Evolutionary conservation across 345 rosid genomes (phyloP).

Genomic region (Heritiera fomes): DNA sequence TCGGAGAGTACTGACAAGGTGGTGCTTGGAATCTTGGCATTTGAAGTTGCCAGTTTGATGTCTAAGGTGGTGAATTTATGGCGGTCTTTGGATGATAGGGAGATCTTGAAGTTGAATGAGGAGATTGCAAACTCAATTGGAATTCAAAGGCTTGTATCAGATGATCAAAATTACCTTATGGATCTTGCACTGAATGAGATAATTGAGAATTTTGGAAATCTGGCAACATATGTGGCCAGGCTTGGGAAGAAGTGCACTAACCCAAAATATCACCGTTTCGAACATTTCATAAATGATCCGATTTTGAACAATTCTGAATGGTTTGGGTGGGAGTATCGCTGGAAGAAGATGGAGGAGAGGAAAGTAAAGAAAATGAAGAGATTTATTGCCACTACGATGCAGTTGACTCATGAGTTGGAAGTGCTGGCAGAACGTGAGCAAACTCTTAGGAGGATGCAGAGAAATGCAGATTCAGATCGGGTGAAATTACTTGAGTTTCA

Average conservation of each 20-base stretch:
- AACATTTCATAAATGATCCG: conserved; percentile 49
- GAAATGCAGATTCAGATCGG: conserved; percentile 36
- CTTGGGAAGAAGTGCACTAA: conserved; percentile 52
- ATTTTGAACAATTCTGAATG: conserved; percentile 44
- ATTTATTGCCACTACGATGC: conserved; percentile 45
- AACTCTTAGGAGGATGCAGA: conserved; percentile 54
- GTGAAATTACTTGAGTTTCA: conserved; percentile 52
- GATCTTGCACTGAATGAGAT: conserved; percentile 61
- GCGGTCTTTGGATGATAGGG: conserved; percentile 49
- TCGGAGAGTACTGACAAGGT: conserved; percentile 39
- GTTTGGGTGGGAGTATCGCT: conserved; percentile 54
- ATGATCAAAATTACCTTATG: conserved; percentile 48
- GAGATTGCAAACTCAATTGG: conserved; percentile 50
- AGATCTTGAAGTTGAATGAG: conserved; percentile 44
- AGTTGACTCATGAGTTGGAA: conserved; percentile 58
- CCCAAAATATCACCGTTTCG: conserved; percentile 45
- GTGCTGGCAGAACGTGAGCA: conserved; percentile 69
- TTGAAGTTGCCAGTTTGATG: conserved; percentile 60
- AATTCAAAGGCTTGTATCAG: conserved; percentile 47
- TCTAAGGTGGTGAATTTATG: conserved; percentile 53
- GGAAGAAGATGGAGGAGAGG: conserved; percentile 74
- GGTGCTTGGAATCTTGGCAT: conserved; percentile 56
- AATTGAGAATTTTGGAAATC: conserved; percentile 44
- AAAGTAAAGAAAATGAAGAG: conserved; percentile 69
- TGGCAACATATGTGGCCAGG: conserved; percentile 48